Percentiles rank a stretch among this genome's conserved stretches.
Conservation (phyloP, 192 early-diverging fungal species). For the Physocladia obscura region DNA sequence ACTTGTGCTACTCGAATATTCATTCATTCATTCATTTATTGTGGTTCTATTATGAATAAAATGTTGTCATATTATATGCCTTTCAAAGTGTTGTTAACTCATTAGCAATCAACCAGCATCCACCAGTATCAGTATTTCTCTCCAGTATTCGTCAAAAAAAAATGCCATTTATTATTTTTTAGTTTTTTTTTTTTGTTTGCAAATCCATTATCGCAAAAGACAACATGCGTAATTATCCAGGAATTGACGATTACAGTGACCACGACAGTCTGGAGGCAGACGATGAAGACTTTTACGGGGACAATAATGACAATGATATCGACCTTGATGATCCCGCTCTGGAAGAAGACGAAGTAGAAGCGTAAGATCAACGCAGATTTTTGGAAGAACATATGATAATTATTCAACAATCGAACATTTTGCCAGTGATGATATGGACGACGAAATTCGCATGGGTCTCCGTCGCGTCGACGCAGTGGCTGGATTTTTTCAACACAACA, state of each 20-base stretch:
- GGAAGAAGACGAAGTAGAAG: constrained; percentile 36
- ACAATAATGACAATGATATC: constrained; percentile 15
- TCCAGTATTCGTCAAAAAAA: too few species aligned
- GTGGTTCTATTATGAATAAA: too few species aligned
- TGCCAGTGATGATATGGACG: constrained; percentile 17
- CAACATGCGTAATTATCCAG: constrained; percentile 2
- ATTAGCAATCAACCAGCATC: too few species aligned
- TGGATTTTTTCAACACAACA: constrained; percentile 88
- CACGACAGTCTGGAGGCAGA: constrained; percentile 23
- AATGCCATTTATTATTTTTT: constrained; percentile 4
- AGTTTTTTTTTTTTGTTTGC: not conserved
- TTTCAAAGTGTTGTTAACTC: too few species aligned
- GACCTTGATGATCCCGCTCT: constrained; percentile 23
- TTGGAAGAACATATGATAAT: not conserved
- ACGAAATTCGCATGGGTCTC: constrained; percentile 36
- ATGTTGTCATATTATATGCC: too few species aligned
- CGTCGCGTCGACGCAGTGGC: constrained; percentile 80
- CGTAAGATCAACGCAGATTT: not conserved
- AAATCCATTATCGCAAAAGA: not conserved
- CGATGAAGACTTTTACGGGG: constrained; percentile 21
- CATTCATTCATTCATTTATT: too few species aligned
- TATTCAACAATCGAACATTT: not conserved
- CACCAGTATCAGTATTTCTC: too few species aligned
- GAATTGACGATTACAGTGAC: constrained; percentile 15
- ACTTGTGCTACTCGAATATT: too few species aligned